Conservation (phyloP, 1,284 basidiomycete species). For the Retiboletus fuscus region DNA sequence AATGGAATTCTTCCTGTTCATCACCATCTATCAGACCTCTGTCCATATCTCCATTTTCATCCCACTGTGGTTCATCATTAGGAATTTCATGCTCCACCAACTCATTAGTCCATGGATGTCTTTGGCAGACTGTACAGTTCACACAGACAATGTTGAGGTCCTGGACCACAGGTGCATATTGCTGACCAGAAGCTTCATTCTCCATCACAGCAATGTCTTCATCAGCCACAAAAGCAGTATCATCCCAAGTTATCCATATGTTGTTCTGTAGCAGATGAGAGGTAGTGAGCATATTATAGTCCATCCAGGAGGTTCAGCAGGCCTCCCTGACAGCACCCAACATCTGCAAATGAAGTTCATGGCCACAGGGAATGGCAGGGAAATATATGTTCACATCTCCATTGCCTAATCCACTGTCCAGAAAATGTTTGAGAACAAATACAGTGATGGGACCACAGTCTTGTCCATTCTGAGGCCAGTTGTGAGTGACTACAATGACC, state of each 20-base stretch:
- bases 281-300: neutral
- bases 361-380: neutral
- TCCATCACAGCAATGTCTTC: neutral
- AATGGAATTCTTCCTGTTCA: neutral
- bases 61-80: neutral
- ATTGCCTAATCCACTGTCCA: neutral
- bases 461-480: neutral
- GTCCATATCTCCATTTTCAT: neutral
- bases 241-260: neutral
- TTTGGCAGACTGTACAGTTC: slow-evolving; percentile 6
- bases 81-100: neutral
- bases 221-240: neutral
- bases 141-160: slow-evolving; percentile 1
- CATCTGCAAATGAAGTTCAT: neutral
- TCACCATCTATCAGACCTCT: too few species aligned
- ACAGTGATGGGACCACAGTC: slow-evolving; percentile 1
- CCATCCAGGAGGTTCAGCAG: neutral
- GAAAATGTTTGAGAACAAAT: neutral
- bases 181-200: slow-evolving; percentile 8
- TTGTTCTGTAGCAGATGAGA: neutral
- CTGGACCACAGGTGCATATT: slow-evolving; percentile 1
- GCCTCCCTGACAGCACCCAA: neutral
- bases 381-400: neutral
- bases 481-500: neutral
- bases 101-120: neutral